phyloP scores from a whole-genome alignment of 805 yeast species.

The Yarrowia yakushimensis region DNA sequence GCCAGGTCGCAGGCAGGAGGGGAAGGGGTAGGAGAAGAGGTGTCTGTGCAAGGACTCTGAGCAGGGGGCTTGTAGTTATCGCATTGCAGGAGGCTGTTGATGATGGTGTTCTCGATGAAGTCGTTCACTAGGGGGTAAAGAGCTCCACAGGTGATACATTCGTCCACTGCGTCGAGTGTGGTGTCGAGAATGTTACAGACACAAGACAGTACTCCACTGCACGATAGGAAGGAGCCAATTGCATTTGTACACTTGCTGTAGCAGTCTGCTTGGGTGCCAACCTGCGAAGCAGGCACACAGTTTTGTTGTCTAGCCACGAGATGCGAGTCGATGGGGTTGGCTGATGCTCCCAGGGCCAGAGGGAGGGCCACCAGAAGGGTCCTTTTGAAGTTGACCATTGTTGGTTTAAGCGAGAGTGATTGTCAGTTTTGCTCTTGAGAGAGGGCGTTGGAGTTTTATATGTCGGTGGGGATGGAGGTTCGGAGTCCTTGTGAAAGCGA shows the following conservation, averaged over 20 bases:
- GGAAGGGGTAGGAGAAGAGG: neutral
- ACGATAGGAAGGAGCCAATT: neutral
- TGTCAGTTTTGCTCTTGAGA: neutral
- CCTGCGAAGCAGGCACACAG: neutral
- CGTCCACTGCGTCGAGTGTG: constrained; percentile 6
- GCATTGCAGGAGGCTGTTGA: neutral
- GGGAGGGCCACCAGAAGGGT: constrained; percentile 16
- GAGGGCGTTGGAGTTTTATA: neutral
- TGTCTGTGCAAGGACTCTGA: neutral
- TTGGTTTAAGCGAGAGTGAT: neutral
- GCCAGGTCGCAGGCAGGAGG: constrained; percentile 28
- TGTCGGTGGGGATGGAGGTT: neutral
- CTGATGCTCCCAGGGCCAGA: neutral
- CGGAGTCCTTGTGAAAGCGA: neutral
- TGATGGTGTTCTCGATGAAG: constrained; percentile 2
- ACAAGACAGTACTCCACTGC: constrained; percentile 1
- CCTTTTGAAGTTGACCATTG: neutral
- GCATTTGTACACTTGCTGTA: constrained; percentile 12
- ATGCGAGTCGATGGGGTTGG: constrained; percentile 4
- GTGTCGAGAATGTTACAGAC: constrained; percentile 11
- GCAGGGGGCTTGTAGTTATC: constrained; percentile 11
- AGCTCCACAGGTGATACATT: constrained; percentile 21
- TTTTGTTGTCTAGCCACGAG: neutral
- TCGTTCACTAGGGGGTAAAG: constrained; percentile 7
- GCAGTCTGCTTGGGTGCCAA: constrained; percentile 18